Percentiles rank a stretch among this genome's conserved stretches.
Evolutionary conservation across 768 basidiomycete species (phyloP).

Genomic region (Suillus luteus): DNA sequence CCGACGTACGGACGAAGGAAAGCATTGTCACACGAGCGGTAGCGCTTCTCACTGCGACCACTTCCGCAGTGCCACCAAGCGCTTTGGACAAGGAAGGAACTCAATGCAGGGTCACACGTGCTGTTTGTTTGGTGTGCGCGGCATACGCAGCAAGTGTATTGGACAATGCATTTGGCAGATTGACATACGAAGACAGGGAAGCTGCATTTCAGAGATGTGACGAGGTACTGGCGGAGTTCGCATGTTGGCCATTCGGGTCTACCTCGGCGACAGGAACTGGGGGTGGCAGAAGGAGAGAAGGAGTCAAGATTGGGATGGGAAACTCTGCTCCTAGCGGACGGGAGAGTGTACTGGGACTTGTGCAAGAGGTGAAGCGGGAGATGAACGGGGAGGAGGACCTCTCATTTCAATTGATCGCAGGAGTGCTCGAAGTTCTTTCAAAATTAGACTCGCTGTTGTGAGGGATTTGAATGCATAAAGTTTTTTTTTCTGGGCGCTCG

Average conservation of each 20-base stretch:
- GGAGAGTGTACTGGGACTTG: constrained; percentile 72
- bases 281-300: constrained; percentile 43
- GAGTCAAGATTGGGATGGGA: constrained; percentile 56
- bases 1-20: constrained; percentile 90
- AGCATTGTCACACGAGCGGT: constrained; percentile 75
- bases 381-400: constrained; percentile 74
- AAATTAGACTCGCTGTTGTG: constrained; percentile 75
- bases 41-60: constrained; percentile 78
- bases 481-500: background rate
- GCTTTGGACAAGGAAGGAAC: constrained; percentile 79
- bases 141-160: constrained; percentile 95
- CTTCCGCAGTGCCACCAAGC: constrained; percentile 71
- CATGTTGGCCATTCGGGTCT: constrained; percentile 83
- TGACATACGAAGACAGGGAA: constrained; percentile 93
- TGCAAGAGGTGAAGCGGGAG: constrained; percentile 76
- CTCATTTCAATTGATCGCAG: constrained; percentile 88
- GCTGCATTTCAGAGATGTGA: constrained; percentile 92
- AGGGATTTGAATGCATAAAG: constrained; percentile 11
- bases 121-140: constrained; percentile 85
- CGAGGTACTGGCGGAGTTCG: constrained; percentile 91
- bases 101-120: constrained; percentile 77
- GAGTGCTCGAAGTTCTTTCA: constrained; percentile 90
- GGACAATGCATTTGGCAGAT: constrained; percentile 87
- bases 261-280: constrained; percentile 35
- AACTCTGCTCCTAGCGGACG: constrained; percentile 52